phyloP scores from a whole-genome alignment of 1,284 basidiomycete genomes.

The Malassezia psittaci region DNA sequence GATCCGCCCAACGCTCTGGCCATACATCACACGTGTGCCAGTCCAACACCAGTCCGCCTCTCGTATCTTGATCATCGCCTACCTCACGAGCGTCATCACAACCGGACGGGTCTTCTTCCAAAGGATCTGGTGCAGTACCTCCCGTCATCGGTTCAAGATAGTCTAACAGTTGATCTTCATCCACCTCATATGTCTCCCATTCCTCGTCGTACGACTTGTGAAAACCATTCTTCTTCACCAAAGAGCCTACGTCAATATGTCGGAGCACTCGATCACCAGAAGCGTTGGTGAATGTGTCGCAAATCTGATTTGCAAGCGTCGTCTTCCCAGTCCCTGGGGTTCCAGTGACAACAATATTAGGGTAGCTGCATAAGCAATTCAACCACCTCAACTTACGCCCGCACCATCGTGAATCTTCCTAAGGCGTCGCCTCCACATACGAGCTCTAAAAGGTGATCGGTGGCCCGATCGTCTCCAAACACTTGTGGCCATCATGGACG shows the following conservation, averaged over 20 bases:
- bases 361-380: constrained; percentile 46
- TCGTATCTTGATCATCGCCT: constrained; percentile 22
- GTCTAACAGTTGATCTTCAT: constrained; percentile 61
- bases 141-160: constrained; percentile 36
- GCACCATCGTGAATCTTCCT: constrained; percentile 10
- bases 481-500: constrained; percentile 27
- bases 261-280: constrained; percentile 20
- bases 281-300: constrained; percentile 19
- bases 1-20: constrained; percentile 90
- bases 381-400: constrained; percentile 8
- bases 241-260: constrained; percentile 80
- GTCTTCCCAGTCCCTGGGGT: constrained; percentile 77
- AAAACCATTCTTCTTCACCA: constrained; percentile 72
- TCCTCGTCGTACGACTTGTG: constrained; percentile 81
- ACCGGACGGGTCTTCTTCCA: constrained; percentile 18
- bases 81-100: constrained; percentile 18
- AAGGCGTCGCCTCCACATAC: no score
- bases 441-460: not conserved
- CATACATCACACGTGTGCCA: constrained; percentile 95
- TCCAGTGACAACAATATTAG: constrained; percentile 86
- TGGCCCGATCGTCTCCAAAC: not conserved
- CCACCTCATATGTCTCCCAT: constrained; percentile 86
- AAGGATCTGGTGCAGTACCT: constrained; percentile 31
- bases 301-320: constrained; percentile 59
- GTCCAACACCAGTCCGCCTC: constrained; percentile 72